A percentile compares a stretch with the other conserved stretches of the same genome.
Evolutionary conservation across 202 grass and related monocot species (phyloP).

Genomic region (Carex sylvatica): DNA sequence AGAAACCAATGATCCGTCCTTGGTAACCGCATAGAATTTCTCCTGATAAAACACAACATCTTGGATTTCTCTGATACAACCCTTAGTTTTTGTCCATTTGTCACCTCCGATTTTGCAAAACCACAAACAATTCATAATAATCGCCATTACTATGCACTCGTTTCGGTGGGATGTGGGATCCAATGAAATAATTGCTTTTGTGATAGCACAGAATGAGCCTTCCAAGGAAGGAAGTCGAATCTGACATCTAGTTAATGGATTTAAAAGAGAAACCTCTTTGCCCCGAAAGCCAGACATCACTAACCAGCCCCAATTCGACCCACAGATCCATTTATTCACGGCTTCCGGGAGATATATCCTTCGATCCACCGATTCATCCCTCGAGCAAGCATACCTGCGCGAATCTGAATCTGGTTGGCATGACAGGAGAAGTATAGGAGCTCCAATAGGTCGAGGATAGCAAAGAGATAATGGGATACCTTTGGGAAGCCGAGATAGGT

Average conservation of each 20-base stretch:
- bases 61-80: background rate
- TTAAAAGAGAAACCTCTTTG: conserved; percentile 21
- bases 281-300: background rate
- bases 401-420: conserved; percentile 22
- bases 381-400: background rate
- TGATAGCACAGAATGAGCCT: background rate
- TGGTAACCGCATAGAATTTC: conserved; percentile 17
- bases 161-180: background rate
- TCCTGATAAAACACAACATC: conserved; percentile 19
- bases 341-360: conserved; percentile 24
- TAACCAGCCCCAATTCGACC: conserved; percentile 26
- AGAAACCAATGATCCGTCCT: background rate
- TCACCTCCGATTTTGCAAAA: conserved; percentile 27
- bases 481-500: background rate
- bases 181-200: conserved; percentile 14
- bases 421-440: conserved; percentile 2
- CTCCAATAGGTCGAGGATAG: background rate
- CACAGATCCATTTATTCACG: conserved; percentile 27
- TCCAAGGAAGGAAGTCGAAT: conserved; percentile 25
- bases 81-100: conserved; percentile 27
- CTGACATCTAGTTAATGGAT: conserved; percentile 29
- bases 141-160: conserved; percentile 14
- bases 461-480: background rate
- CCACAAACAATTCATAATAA: background rate
- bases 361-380: background rate